phyloP scores from a whole-genome alignment of 257 asterid species.

The Salvia hispanica region DNA sequence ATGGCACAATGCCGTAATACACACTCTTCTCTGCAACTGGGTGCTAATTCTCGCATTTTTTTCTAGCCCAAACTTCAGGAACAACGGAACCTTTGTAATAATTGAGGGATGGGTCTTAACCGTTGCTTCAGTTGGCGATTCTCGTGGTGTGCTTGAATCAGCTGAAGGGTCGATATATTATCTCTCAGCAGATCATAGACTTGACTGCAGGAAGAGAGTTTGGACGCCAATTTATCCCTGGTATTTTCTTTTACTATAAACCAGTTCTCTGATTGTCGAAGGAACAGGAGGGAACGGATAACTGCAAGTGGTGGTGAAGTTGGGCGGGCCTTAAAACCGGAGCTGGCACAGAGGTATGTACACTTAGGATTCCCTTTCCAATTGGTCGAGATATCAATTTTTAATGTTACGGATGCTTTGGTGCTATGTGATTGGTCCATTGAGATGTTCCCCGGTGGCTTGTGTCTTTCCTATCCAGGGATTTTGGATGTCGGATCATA shows the following conservation, averaged over 20 bases:
- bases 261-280: conserved; percentile 30
- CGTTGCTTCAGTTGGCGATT: conserved; percentile 98
- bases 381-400: neutral
- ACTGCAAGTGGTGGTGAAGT: conserved; percentile 95
- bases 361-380: conserved; percentile 12
- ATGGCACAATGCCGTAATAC: neutral
- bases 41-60: conserved; percentile 35
- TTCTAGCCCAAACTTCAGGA: conserved; percentile 86
- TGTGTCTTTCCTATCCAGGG: conserved; percentile 98
- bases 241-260: neutral
- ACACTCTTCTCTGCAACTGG: conserved; percentile 8
- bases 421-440: conserved; percentile 76
- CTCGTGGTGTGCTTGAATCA: conserved; percentile 92
- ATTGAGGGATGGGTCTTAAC: conserved; percentile 93
- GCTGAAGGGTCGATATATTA: conserved; percentile 79
- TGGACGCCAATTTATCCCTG: conserved; percentile 32
- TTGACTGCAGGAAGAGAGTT: conserved; percentile 96
- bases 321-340: conserved; percentile 98
- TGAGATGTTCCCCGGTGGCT: conserved; percentile 99
- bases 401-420: conserved; percentile 5
- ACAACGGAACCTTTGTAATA: conserved; percentile 94
- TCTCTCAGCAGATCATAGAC: conserved; percentile 97
- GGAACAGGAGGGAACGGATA: conserved; percentile 87
- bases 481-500: conserved; percentile 99
- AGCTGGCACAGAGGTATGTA: conserved; percentile 88